phyloP scores from a whole-genome alignment of 345 rosid genomes.

The Boechera stricta region DNA sequence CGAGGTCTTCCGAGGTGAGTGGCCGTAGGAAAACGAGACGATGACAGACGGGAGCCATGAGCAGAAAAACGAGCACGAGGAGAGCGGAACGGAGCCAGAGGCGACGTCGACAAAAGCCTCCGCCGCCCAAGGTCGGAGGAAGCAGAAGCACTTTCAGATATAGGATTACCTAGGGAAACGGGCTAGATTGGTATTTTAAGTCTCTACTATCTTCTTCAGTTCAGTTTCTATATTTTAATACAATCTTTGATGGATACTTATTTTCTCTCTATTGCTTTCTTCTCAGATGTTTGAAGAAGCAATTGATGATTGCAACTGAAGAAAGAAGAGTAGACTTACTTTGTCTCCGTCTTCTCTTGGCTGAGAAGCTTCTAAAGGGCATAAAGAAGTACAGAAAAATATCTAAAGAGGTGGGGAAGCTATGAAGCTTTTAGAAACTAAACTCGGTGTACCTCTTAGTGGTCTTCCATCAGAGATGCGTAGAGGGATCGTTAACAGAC shows the following conservation, averaged over 20 bases:
- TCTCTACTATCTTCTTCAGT: not conserved
- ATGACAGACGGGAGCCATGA: no score
- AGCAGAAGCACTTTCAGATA: no score
- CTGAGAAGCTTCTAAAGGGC: slow-evolving; percentile 58
- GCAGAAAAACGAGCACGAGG: no score
- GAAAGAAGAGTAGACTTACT: slow-evolving; percentile 62
- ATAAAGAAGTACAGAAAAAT: slow-evolving; percentile 51
- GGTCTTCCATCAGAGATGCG: slow-evolving; percentile 54
- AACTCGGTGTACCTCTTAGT: slow-evolving; percentile 58
- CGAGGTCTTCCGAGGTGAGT: no score
- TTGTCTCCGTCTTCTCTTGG: slow-evolving; percentile 56
- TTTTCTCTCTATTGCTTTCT: not conserved
- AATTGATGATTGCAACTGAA: slow-evolving; percentile 59
- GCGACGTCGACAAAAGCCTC: no score
- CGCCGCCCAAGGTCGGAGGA: no score
- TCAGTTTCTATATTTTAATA: not conserved
- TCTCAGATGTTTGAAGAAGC: slow-evolving; percentile 60
- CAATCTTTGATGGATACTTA: not conserved
- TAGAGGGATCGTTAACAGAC: slow-evolving; percentile 63
- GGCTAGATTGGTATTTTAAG: no score
- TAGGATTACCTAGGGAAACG: no score
- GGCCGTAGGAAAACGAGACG: no score
- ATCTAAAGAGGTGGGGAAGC: slow-evolving; percentile 56
- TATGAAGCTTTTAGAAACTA: slow-evolving; percentile 49
- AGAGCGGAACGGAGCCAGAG: no score